phyloP scores from a whole-genome alignment of 2,329 filamentous ascomycete species.

The Venturia nashicola region DNA sequence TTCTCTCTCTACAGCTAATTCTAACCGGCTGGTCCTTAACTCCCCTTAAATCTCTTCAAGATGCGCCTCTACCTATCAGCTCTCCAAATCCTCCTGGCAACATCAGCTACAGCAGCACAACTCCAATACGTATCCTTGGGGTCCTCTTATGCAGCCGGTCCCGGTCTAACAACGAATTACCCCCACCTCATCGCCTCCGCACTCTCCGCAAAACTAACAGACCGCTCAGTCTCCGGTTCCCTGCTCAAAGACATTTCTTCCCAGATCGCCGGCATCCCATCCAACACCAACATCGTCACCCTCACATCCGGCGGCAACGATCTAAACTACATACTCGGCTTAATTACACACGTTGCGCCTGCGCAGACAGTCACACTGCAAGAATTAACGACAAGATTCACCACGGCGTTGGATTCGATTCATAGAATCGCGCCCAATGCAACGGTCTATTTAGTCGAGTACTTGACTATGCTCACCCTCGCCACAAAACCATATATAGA shows the following conservation, averaged over 20 bases:
- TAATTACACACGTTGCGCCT: constrained; percentile 18
- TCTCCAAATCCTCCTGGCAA: neutral
- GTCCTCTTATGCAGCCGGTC: constrained; percentile 18
- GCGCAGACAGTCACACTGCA: neutral
- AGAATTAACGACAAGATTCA: neutral
- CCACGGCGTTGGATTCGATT: neutral
- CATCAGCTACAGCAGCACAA: neutral
- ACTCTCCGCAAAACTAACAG: constrained; percentile 15
- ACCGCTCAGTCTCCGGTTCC: constrained; percentile 22
- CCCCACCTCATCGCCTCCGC: constrained; percentile 20
- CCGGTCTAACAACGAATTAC: constrained; percentile 25
- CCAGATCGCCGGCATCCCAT: constrained; percentile 23
- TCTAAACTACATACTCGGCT: constrained; percentile 24
- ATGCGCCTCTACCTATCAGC: neutral
- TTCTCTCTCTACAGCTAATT: neutral
- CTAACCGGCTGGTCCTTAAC: neutral
- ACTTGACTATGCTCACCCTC: constrained; percentile 8
- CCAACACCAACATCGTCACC: constrained; percentile 24
- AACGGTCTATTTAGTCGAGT: constrained; percentile 6
- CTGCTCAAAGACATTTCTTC: constrained; percentile 22
- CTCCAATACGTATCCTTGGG: constrained; percentile 9
- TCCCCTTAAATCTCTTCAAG: too few relatives aligned
- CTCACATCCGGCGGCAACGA: constrained; percentile 29
- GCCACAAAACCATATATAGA: neutral
- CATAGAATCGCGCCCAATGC: constrained; percentile 4